Percentiles rank a stretch among this genome's conserved stretches.
These are phyloP conservation scores for Murraya paniculata DNA, from an alignment of 345 rosid species.

Conservation along the genomic window DNA sequence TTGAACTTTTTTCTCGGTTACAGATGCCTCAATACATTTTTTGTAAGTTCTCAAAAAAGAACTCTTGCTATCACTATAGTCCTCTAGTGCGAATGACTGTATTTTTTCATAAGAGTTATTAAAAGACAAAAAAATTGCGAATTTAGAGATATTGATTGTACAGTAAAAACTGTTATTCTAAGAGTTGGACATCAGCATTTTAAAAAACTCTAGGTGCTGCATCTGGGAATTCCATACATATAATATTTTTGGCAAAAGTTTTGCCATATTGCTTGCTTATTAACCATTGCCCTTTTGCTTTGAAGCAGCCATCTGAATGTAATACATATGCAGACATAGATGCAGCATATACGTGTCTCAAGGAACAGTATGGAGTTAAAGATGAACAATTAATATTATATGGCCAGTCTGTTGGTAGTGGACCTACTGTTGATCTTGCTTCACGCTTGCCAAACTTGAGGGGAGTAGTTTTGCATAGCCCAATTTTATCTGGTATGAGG, in stretches of 20 bases:
- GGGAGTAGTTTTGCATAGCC: slow-evolving; percentile 84
- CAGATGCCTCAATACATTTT: neutral
- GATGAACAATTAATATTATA: slow-evolving; percentile 88
- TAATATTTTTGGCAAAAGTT: neutral
- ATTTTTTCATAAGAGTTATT: neutral
- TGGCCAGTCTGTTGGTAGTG: slow-evolving; percentile 99
- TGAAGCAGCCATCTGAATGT: slow-evolving; percentile 83
- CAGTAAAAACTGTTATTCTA: neutral
- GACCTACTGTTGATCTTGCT: slow-evolving; percentile 94
- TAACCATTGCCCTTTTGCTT: slow-evolving; percentile 10
- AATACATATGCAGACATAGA: slow-evolving; percentile 95
- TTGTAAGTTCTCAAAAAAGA: neutral
- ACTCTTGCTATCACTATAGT: neutral
- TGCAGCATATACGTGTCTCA: slow-evolving; percentile 79
- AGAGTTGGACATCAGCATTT: neutral
- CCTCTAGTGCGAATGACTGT: neutral
- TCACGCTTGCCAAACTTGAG: slow-evolving; percentile 76
- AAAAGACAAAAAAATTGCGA: neutral
- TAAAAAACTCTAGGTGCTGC: neutral
- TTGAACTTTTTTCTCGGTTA: neutral
- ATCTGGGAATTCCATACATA: neutral
- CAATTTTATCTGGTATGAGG: slow-evolving; percentile 89
- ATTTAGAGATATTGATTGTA: neutral
- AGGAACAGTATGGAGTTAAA: slow-evolving; percentile 76
- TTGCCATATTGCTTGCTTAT: neutral